Evolutionary conservation across 371 early-diverging fungal species (phyloP), one percentile per base, ranked within the genome.

Genomic region (Mortierella sp.): DNA sequence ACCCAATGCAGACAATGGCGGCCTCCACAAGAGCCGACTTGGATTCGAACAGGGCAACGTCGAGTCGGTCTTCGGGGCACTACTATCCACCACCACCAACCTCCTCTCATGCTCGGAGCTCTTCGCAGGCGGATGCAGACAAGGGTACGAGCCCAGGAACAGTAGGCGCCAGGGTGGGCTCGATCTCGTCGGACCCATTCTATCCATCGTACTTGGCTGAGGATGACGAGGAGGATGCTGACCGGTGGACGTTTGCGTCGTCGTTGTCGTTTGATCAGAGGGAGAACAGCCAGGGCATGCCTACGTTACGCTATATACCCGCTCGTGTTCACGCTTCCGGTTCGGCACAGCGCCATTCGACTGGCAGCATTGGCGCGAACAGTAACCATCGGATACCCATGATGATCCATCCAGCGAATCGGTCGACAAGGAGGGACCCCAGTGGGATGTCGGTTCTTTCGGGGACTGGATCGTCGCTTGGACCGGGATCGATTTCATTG

Each of bases 201-300:
- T 82, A 82, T 40, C 82, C 85, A 40, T 67, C 85, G 1, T 74
- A 84, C 48, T 22, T 79, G 64, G 85, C 79, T 9, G 85, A 84
- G 34, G 79, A 84, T 43, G 85, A 84, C 39, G 85, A 84, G 24
- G 85, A 84, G 34, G 85, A 84, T 50, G 85, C 79, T 7, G 85
- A 84, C 44, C 77, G 85, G 37, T 84, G 85, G 85, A 84, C 85
- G 1, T 84, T 84, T 77, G 85, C 85, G 2, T 84, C 85, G 16
- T 84, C 85, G 8, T 31, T 84, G n/a, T 84, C 85, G n/a, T 84
- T 84, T 44, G 85, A 79, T 68, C 85, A 79, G 31, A 67, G 82
- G 40, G 82, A 82, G 4, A 77, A 69, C 45, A 48, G 68, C 47
- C 73, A 74, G 29, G 74, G 66, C 63, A 63, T 82, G 39, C 82